Base-by-base conservation (phyloP, 2,329 filamentous ascomycete genomes). In the Scedosporium aurantiacum region DNA sequence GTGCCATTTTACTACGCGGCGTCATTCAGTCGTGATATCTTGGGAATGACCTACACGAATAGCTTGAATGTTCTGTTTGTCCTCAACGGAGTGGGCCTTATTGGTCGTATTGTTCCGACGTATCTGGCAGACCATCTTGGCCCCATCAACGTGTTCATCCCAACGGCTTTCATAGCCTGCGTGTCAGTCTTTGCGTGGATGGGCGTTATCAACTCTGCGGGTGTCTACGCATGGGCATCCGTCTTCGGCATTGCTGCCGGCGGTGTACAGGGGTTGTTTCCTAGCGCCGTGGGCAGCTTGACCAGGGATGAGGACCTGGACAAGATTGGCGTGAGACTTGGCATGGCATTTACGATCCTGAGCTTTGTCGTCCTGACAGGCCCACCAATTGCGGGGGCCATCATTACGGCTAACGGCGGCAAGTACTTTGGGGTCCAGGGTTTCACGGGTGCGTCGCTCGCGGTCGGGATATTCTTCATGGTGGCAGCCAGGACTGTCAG, bases 191-290 rank as follows among this genome's bases (percentile, higher is more conserved):
- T 82, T 63, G 75, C 73, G 65, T 90, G 86, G 86, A 79, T 82
- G 18, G 79, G 76, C 1, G 82, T 90, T 6, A 64, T 69, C 1
- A 72, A 73, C 16, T 69, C 78, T 0, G 58, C 72, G 0, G 79
- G 79, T 0, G 72, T 89, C 25, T 89, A 88, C 67, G 77, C 75
- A 1, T 90, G 88, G 78, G 75, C 81, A 0, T 73, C 78, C 0
- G 76, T 86, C 61, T 89, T 87, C 67, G 88, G 88, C 1, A 75
- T 89, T 57, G 79, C 79, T 1, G 83, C 79, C 0, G 85, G 84
- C 0, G 84, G 79, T 0, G 81, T 89, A 55, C 86, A 89, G 71
- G 43, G 58, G 14, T 68, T 90, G 12, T 88, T 89, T 66, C 86
- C 87, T 0, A 83, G 85, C 0, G 69, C 70, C 4, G 64, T 70